Evolutionary conservation across 2,329 filamentous ascomycete genomes (phyloP).

Genomic region (Scedosporium aurantiacum): DNA sequence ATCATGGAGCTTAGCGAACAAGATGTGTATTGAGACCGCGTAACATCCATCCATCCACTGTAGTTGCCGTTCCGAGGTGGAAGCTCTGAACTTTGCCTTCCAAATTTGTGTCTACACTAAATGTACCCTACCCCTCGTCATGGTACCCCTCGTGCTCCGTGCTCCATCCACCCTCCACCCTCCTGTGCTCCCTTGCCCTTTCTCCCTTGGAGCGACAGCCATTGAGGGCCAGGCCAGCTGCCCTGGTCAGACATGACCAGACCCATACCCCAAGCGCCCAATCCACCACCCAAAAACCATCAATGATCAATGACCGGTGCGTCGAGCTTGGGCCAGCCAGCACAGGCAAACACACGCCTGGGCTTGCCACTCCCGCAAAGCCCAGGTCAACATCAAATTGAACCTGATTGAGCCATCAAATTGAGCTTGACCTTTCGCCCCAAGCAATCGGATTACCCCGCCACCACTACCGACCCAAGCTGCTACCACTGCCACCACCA

Average conservation of each 20-base stretch:
- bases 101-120: neutral
- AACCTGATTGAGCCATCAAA: neutral
- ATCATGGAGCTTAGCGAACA: neutral
- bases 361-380: neutral
- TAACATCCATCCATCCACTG: neutral
- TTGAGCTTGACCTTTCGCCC: neutral
- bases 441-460: constrained; percentile 1
- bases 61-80: neutral
- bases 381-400: neutral
- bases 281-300: no score
- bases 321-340: no score
- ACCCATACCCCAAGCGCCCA: no score
- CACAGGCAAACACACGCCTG: neutral
- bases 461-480: neutral
- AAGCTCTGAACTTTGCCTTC: neutral
- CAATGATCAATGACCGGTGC: no score
- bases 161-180: neutral
- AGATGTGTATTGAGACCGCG: neutral
- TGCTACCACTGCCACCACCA: neutral
- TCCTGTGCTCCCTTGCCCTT: no score
- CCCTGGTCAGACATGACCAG: no score
- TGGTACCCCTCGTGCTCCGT: neutral
- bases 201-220: no score
- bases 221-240: no score
- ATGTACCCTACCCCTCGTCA: neutral